Evolutionary conservation across 768 basidiomycete genomes (phyloP).

Genomic region (Lactarius trivialis): DNA sequence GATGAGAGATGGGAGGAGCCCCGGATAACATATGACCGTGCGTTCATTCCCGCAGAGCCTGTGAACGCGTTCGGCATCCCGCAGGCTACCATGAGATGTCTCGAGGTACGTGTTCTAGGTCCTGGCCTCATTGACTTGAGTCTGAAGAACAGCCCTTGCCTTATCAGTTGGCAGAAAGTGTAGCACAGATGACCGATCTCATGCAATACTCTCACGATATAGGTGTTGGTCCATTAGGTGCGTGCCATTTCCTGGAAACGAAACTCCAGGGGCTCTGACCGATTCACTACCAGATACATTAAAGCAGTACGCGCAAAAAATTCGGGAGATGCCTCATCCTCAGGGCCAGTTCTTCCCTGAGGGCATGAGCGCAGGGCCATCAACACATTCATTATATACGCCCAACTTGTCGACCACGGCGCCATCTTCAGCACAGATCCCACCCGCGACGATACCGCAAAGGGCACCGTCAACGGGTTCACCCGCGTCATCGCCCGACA

Average conservation of each 20-base stretch:
- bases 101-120: slow-evolving; percentile 49
- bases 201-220: slow-evolving; percentile 56
- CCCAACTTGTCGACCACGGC: slow-evolving; percentile 16
- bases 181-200: slow-evolving; percentile 72
- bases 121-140: slow-evolving; percentile 7
- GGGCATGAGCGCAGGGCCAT: slow-evolving; percentile 18
- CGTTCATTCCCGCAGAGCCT: slow-evolving; percentile 71
- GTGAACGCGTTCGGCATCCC: slow-evolving; percentile 87
- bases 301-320: slow-evolving; percentile 33
- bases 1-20: slow-evolving; percentile 60
- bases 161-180: slow-evolving; percentile 69
- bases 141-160: slow-evolving; percentile 12
- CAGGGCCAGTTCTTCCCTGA: slow-evolving; percentile 14
- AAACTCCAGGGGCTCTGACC: neutral
- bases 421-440: slow-evolving; percentile 13
- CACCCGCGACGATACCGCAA: slow-evolving; percentile 39
- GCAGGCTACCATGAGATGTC: slow-evolving; percentile 82
- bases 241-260: slow-evolving; percentile 29
- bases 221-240: slow-evolving; percentile 60
- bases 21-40: slow-evolving; percentile 50
- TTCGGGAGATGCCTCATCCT: slow-evolving; percentile 29
- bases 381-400: slow-evolving; percentile 18
- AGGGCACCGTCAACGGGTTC: slow-evolving; percentile 9
- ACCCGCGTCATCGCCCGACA: slow-evolving; percentile 18
- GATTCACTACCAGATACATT: slow-evolving; percentile 36